These are phyloP conservation scores for Polyporus arcularius DNA, from an alignment of 768 basidiomycete genomes.

Conservation along the genomic window DNA sequence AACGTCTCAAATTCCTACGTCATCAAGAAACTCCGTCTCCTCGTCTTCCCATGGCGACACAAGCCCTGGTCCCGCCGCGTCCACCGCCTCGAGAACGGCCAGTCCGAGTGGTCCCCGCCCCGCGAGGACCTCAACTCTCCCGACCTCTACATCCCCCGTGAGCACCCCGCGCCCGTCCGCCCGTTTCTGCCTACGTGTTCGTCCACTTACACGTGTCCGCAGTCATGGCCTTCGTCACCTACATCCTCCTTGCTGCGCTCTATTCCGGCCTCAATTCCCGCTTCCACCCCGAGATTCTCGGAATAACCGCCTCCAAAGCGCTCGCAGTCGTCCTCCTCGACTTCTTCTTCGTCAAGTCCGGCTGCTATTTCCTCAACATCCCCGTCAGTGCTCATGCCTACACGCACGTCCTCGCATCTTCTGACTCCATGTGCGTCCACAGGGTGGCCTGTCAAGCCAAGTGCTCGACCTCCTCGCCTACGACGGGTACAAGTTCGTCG, in stretches of 20 bases:
- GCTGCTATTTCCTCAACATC: slow-evolving; percentile 92
- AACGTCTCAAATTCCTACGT: slow-evolving; percentile 98
- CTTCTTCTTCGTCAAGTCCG: slow-evolving; percentile 85
- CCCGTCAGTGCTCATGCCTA: slow-evolving; percentile 17
- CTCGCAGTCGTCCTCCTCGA: slow-evolving; percentile 85
- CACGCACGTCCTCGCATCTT: background rate
- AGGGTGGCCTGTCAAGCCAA: slow-evolving; percentile 54
- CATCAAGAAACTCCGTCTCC: slow-evolving; percentile 79
- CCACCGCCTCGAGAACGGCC: slow-evolving; percentile 60
- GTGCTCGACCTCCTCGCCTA: slow-evolving; percentile 88
- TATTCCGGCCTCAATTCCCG: slow-evolving; percentile 79
- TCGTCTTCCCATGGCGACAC: slow-evolving; percentile 97
- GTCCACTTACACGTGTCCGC: background rate
- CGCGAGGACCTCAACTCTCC: slow-evolving; percentile 95
- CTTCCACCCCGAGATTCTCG: slow-evolving; percentile 90
- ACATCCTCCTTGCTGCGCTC: slow-evolving; percentile 86
- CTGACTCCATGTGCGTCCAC: slow-evolving; percentile 13
- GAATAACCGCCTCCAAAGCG: slow-evolving; percentile 82
- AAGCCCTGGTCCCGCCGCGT: slow-evolving; percentile 80
- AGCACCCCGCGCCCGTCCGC: slow-evolving; percentile 21
- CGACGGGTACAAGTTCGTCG: slow-evolving; percentile 97
- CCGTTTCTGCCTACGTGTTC: background rate
- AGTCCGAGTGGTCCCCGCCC: slow-evolving; percentile 83
- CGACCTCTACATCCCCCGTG: slow-evolving; percentile 94
- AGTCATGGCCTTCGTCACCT: slow-evolving; percentile 97